A percentile compares a stretch with the other conserved stretches of the same genome.
Evolutionary conservation across 2,329 filamentous ascomycete genomes (phyloP).

Genomic region (Parastagonospora nodorum): DNA sequence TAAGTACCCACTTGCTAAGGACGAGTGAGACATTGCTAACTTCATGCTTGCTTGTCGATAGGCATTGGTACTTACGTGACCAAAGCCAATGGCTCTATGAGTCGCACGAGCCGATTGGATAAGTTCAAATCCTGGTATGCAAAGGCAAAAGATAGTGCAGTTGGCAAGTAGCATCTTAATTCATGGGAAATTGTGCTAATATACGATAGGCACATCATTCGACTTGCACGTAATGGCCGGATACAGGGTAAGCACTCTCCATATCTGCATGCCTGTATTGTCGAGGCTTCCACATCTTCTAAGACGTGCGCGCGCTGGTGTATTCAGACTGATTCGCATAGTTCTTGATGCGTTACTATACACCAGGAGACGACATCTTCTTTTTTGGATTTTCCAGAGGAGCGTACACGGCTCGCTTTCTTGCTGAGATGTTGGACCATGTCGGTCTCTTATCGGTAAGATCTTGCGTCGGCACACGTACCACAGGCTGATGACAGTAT

Average conservation of each 20-base stretch:
- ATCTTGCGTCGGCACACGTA: background rate
- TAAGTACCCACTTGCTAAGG: background rate
- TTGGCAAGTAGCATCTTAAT: conserved; percentile 44
- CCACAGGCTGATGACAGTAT: background rate
- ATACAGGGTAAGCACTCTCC: conserved; percentile 67
- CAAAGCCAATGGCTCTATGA: conserved; percentile 53
- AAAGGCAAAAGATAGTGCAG: conserved; percentile 77
- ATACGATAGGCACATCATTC: conserved; percentile 68
- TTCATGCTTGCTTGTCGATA: background rate
- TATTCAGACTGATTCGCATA: conserved; percentile 5
- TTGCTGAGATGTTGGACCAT: conserved; percentile 82
- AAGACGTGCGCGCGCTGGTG: background rate
- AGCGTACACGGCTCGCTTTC: conserved; percentile 57
- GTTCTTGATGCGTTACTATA: conserved; percentile 57
- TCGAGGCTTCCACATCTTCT: background rate
- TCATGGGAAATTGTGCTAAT: conserved; percentile 2
- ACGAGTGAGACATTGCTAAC: background rate
- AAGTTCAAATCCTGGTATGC: conserved; percentile 69
- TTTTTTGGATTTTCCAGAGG: conserved; percentile 57
- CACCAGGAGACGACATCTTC: conserved; percentile 54
- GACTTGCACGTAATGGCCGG: conserved; percentile 83
- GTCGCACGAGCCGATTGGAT: conserved; percentile 61
- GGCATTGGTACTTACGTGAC: conserved; percentile 76
- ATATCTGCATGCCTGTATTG: background rate
- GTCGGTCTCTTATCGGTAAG: conserved; percentile 71